phyloP scores from a whole-genome alignment of 768 basidiomycete genomes.

The Termitomyces titanicus region DNA sequence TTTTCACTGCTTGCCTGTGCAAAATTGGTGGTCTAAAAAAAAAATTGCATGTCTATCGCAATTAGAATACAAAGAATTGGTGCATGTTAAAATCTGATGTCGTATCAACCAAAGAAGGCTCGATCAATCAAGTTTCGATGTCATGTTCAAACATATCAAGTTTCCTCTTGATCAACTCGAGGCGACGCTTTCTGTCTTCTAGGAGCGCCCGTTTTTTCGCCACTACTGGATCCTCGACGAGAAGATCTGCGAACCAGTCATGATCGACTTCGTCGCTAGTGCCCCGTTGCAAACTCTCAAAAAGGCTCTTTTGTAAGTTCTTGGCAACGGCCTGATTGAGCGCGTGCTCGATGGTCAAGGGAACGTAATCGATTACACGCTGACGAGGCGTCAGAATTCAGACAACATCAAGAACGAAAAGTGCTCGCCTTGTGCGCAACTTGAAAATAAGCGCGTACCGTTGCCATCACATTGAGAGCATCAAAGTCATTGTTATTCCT shows the following conservation, averaged over 20 bases:
- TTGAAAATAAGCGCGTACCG: slow-evolving; percentile 53
- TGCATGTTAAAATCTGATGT: no score
- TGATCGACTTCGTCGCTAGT: slow-evolving; percentile 9
- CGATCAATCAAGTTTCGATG: background rate
- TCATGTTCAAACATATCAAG: slow-evolving; percentile 21
- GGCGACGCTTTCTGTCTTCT: slow-evolving; percentile 15
- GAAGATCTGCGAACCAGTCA: slow-evolving; percentile 22
- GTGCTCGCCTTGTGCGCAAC: slow-evolving; percentile 45
- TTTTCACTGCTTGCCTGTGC: no score
- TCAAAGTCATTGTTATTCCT: slow-evolving; percentile 23
- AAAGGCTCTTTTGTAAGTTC: slow-evolving; percentile 31
- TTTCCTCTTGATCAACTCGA: slow-evolving; percentile 27
- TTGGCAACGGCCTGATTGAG: slow-evolving; percentile 37
- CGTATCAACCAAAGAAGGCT: no score
- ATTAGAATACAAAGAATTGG: background rate
- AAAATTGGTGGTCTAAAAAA: no score
- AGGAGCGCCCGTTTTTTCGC: slow-evolving; percentile 27
- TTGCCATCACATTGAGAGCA: slow-evolving; percentile 50
- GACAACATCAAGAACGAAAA: background rate
- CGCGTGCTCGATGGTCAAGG: slow-evolving; percentile 43
- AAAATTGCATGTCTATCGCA: no score
- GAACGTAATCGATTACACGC: slow-evolving; percentile 55
- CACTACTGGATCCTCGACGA: slow-evolving; percentile 38
- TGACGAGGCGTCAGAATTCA: slow-evolving; percentile 16
- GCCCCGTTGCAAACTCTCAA: slow-evolving; percentile 20